phyloP scores from a whole-genome alignment of 495 filamentous ascomycete species.

The Tetracladium setigerum region DNA sequence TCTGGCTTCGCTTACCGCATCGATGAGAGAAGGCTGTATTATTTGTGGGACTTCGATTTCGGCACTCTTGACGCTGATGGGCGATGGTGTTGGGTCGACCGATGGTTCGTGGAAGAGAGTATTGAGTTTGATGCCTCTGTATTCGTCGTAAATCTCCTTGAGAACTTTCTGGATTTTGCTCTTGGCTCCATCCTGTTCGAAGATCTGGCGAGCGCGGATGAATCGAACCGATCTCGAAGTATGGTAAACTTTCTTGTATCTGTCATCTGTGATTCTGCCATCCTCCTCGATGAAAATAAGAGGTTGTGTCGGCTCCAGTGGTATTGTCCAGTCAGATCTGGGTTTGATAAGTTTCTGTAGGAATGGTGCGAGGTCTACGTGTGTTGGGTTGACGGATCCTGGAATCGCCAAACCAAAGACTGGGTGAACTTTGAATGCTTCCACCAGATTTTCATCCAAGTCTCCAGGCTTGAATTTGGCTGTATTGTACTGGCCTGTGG shows the following conservation, averaged over 20 bases:
- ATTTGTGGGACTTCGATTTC: too few relatives aligned
- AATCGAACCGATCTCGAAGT: too few relatives aligned
- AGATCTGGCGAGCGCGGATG: too few relatives aligned
- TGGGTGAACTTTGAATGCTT: conserved; percentile 13
- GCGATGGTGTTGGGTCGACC: too few relatives aligned
- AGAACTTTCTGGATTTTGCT: too few relatives aligned
- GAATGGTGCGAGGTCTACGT: neutral
- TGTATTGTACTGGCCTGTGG: conserved; percentile 7
- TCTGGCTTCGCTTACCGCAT: too few relatives aligned
- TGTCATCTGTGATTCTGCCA: neutral
- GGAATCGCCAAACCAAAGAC: conserved; percentile 12
- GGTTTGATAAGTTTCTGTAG: neutral
- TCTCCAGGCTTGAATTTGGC: conserved; percentile 14
- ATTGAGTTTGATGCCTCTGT: too few relatives aligned
- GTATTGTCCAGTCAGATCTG: conserved; percentile 1
- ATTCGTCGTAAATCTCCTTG: too few relatives aligned
- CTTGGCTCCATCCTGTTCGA: too few relatives aligned
- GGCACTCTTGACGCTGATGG: too few relatives aligned
- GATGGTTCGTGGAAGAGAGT: too few relatives aligned
- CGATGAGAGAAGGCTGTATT: too few relatives aligned
- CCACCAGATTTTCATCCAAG: conserved; percentile 13
- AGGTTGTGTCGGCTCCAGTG: conserved; percentile 2
- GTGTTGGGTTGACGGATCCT: conserved; percentile 9
- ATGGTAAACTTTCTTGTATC: neutral
- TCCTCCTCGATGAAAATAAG: conserved; percentile 5